Evolutionary conservation across 345 rosid species (phyloP).

Genomic region (Pistacia integerrima): DNA sequence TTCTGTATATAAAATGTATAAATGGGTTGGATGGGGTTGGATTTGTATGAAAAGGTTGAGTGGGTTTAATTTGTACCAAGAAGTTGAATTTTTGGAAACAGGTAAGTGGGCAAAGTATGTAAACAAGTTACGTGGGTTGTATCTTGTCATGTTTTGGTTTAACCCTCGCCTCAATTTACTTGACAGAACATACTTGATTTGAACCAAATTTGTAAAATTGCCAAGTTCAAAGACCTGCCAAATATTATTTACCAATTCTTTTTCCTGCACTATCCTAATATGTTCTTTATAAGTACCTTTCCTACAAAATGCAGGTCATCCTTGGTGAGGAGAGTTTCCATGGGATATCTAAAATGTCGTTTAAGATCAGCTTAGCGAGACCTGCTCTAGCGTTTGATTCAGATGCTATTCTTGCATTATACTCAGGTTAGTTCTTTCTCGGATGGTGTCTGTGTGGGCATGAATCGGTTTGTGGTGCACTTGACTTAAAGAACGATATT

Average conservation of each 20-base stretch:
- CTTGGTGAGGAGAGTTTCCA: conserved; percentile 69
- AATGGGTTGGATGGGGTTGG: background rate
- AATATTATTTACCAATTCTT: background rate
- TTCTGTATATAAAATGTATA: too few species aligned
- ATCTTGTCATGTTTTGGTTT: too few species aligned
- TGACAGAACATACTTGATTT: too few species aligned
- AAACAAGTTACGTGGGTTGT: too few species aligned
- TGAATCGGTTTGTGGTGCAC: background rate
- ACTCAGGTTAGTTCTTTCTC: conserved; percentile 49
- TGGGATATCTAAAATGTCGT: conserved; percentile 52
- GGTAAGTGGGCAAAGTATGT: too few species aligned
- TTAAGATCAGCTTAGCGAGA: conserved; percentile 64
- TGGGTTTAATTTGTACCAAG: too few species aligned
- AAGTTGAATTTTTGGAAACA: too few species aligned
- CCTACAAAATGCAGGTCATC: conserved; percentile 48
- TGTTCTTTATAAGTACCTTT: background rate
- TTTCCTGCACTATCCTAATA: background rate
- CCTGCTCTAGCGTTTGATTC: conserved; percentile 59
- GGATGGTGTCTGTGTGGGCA: background rate
- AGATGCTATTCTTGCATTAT: conserved; percentile 50
- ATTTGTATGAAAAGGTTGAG: background rate
- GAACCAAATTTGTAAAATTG: background rate
- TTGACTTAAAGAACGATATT: background rate
- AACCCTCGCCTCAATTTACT: too few species aligned
- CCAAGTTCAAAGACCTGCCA: background rate